phyloP scores from a whole-genome alignment of 768 basidiomycete genomes.

The Russula griseocarnosa region DNA sequence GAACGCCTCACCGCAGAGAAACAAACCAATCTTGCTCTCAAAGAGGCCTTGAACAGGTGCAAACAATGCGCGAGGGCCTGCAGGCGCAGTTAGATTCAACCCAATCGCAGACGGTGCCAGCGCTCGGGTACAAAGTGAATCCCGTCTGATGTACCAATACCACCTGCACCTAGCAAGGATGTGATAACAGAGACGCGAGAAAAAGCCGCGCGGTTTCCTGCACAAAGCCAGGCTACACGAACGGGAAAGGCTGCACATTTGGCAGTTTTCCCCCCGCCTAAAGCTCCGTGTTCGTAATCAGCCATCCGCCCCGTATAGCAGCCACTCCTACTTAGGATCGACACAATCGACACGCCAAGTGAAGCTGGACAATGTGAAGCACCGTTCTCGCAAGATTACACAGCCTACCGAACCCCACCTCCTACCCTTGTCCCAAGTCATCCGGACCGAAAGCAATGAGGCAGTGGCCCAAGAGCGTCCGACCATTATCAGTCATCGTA shows the following conservation, averaged over 20 bases:
- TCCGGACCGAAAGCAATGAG: conserved; percentile 16
- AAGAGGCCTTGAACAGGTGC: conserved; percentile 26
- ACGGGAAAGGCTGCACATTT: conserved; percentile 9
- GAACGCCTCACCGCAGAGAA: conserved; percentile 26
- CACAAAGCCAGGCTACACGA: conserved; percentile 9
- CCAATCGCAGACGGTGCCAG: conserved; percentile 10
- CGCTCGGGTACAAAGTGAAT: conserved; percentile 18
- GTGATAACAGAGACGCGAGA: conserved; percentile 18
- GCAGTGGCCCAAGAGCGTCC: conserved; percentile 10
- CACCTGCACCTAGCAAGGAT: conserved; percentile 24
- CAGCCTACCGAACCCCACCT: background rate
- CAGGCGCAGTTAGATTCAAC: conserved; percentile 16
- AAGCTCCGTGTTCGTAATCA: conserved; percentile 12
- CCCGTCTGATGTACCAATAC: conserved; percentile 5
- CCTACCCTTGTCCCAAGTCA: background rate
- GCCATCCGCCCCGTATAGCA: conserved; percentile 7
- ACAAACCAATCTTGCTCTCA: conserved; percentile 7
- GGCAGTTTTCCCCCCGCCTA: conserved; percentile 20
- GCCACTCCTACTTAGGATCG: background rate
- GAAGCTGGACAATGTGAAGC: conserved; percentile 9
- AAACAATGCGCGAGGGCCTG: conserved; percentile 26
- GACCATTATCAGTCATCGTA: conserved; percentile 6
- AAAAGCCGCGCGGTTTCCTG: conserved; percentile 20
- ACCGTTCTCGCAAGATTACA: background rate
- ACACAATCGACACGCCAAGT: conserved; percentile 7